Evolutionary conservation across 768 basidiomycete species (phyloP).

Genomic region (Dentipellis fragilis): DNA sequence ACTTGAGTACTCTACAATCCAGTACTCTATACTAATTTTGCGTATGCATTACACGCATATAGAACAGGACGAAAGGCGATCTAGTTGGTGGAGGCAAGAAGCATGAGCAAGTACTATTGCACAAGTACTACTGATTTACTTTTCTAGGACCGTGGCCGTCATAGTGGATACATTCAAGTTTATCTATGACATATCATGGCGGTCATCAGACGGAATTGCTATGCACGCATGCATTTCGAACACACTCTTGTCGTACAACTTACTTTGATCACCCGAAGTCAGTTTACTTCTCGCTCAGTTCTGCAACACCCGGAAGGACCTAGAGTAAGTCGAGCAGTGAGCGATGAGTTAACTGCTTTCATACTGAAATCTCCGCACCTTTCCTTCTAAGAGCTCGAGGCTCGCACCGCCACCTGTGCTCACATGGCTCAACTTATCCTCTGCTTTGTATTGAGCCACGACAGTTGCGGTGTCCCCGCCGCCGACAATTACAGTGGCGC

Average conservation of each 20-base stretch:
- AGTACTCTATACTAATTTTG: too few species aligned
- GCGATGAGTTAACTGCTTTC: not conserved
- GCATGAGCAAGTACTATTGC: too few species aligned
- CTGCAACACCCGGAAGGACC: conserved; percentile 87
- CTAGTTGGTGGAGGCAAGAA: too few species aligned
- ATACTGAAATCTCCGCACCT: conserved; percentile 40
- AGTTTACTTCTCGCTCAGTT: conserved; percentile 69
- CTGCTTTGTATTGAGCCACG: conserved; percentile 75
- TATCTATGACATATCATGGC: too few species aligned
- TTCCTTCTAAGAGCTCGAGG: conserved; percentile 95
- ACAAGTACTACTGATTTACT: too few species aligned
- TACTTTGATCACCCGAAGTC: not conserved
- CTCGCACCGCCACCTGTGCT: conserved; percentile 92
- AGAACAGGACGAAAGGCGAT: too few species aligned
- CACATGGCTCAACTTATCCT: conserved; percentile 90
- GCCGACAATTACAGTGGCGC: conserved; percentile 89
- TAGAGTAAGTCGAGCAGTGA: conserved; percentile 22
- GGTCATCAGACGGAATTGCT: too few species aligned
- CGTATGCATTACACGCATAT: too few species aligned
- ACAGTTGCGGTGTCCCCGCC: conserved; percentile 96
- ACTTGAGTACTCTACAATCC: too few species aligned
- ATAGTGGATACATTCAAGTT: too few species aligned
- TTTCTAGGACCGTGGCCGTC: too few species aligned
- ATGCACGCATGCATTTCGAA: not conserved
- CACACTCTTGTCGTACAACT: not conserved